Conservation (phyloP, 192 early-diverging fungal genomes). For the Spinellus fusiger region DNA sequence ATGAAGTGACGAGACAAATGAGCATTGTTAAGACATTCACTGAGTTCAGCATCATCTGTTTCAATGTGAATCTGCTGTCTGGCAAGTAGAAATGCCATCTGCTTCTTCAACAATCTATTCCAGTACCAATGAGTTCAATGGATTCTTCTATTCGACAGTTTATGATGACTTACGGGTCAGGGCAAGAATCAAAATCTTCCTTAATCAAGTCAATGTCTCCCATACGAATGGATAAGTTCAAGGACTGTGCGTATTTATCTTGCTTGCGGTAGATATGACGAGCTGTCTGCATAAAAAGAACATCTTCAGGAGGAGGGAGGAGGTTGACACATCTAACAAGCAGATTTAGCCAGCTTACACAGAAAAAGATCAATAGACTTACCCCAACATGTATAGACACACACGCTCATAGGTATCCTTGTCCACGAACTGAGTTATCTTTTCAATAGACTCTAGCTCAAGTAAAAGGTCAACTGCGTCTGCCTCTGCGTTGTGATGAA, state of each 20-base stretch:
- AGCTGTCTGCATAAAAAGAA: constrained; percentile 75
- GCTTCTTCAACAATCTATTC: constrained; percentile 76
- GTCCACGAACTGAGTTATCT: constrained; percentile 80
- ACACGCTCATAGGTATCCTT: constrained; percentile 91
- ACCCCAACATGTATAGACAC: constrained; percentile 92
- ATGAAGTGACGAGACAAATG: constrained; percentile 83
- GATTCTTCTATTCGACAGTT: background rate
- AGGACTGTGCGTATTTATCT: constrained; percentile 73
- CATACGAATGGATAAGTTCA: constrained; percentile 82
- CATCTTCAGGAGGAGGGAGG: constrained; percentile 86
- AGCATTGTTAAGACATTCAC: constrained; percentile 87
- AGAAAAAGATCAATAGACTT: background rate
- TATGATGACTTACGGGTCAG: constrained; percentile 57
- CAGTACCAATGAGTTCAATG: background rate
- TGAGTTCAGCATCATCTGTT: constrained; percentile 76
- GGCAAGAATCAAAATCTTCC: constrained; percentile 81
- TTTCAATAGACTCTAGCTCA: constrained; percentile 80
- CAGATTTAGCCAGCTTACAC: background rate
- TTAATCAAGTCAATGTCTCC: constrained; percentile 76
- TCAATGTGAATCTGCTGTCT: constrained; percentile 87
- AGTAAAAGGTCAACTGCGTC: constrained; percentile 96
- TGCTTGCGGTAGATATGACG: constrained; percentile 87
- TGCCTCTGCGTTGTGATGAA: constrained; percentile 96
- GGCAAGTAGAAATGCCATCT: constrained; percentile 91
- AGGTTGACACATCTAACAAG: constrained; percentile 77